A percentile compares a stretch with the other conserved stretches of the same genome.
These are phyloP conservation scores for Maudiozyma barnettii DNA, from an alignment of 805 yeast species.

Conservation along the genomic window DNA sequence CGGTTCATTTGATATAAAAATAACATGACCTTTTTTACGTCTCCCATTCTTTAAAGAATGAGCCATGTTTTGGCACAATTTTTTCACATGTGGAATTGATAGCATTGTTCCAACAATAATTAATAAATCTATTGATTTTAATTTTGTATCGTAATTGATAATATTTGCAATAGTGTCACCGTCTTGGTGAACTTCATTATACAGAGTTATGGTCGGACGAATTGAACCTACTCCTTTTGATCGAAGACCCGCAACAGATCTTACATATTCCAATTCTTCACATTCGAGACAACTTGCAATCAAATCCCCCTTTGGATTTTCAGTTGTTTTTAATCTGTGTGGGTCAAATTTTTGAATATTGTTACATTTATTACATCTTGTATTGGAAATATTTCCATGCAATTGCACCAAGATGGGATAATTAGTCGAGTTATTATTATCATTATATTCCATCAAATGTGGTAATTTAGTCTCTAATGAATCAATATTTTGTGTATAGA, in stretches of 20 bases:
- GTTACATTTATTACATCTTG: constrained; percentile 72
- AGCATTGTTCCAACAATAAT: constrained; percentile 79
- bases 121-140: constrained; percentile 60
- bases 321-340: constrained; percentile 32
- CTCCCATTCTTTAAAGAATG: constrained; percentile 39
- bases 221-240: constrained; percentile 52
- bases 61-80: constrained; percentile 52
- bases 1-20: constrained; percentile 52
- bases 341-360: constrained; percentile 47
- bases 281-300: constrained; percentile 60
- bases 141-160: constrained; percentile 52
- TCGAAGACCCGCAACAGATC: constrained; percentile 55
- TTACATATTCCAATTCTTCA: constrained; percentile 44
- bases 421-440: constrained; percentile 27
- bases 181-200: constrained; percentile 77
- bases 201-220: constrained; percentile 57
- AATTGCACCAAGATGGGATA: constrained; percentile 63
- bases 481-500: constrained; percentile 87
- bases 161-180: constrained; percentile 78
- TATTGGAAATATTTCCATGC: constrained; percentile 68
- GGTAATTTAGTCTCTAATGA: constrained; percentile 55
- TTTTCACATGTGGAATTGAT: constrained; percentile 65
- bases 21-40: constrained; percentile 41
- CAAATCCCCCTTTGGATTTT: neutral
- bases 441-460: constrained; percentile 34